Evolutionary conservation across 805 yeast genomes (phyloP), one percentile per base, ranked within the genome.

Genomic region (Saccharomycopsis sp.): DNA sequence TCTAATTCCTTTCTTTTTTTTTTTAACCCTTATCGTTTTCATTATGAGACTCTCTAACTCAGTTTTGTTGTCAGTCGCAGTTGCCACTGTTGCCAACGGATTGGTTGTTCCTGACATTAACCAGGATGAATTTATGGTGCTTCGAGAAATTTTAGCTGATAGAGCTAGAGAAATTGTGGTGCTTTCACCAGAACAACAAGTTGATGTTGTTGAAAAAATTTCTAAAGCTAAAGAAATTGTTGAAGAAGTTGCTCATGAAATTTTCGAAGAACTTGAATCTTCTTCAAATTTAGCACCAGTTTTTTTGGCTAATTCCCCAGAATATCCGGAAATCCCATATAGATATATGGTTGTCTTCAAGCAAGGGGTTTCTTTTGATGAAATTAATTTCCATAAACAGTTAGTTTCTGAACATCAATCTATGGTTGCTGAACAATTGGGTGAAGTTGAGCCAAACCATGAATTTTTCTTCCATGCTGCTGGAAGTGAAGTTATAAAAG

Each of bases 301-400:
- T 32, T 55, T 77, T 48, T 59, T 71, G 31, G 61, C 72, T 40
- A 66, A 64, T 38, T 51, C 65, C 24, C 74, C 73, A 41, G 56
- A 60, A 9, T 61, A 68, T 42, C 71, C 75, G 47, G 53, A 72
- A 38, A 75, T 83, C 54, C 81, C 88, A 29, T 73, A 83, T 67
- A 80, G 81, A 57, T 93, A 87, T 70, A 89, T 93, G 53, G 68
- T 93, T 54, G 88, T 89, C 41, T 79, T 90, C 68, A 88, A 87
- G 69, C 75, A 77, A 44, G 75, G 68, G 43, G 69, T 79, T 27
- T 57, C 73, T 19, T 63, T 71, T 21, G 75, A 75, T 29, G 75
- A 74, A 48, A 67, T 75, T 26, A 66, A 68, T 33, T 73, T 77
- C 70, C 96, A 89, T 68, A 72, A 73, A 58, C 74, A 75, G 58